Evolutionary conservation across 1,284 basidiomycete species (phyloP), one percentile per base, ranked within the genome.

Genomic region (Stygiomarasmius scandens): DNA sequence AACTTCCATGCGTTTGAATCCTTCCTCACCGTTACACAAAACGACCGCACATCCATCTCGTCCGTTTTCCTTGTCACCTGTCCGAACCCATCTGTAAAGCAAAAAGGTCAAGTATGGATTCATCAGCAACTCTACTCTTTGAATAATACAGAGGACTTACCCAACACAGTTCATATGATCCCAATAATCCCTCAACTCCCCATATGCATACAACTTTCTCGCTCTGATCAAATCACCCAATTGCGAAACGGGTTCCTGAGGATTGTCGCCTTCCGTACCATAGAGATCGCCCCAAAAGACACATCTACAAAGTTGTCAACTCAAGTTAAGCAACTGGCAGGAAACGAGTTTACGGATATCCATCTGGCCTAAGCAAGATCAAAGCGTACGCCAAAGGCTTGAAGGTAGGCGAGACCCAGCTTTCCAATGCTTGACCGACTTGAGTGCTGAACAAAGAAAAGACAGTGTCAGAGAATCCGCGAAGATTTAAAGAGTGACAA

Each of bases 261-360:
- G 77, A 61, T 78, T 77, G 14, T 78, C 77, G 3, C 75, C 77
- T 47, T 66, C 62, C 54, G 72, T 76, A 16, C 83, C 82, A 64
- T 81, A 77, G 34, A 84, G 67, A 63, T 84, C 83, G 34, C 83
- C 82, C 57, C 77, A 79, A 69, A 85, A 86, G 43, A 85, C 77
- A 59, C 80, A 76, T 29, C 72, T 75, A 23, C 19, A 25, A 11
- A 25, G 12, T 23, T 23, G 14, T n/a, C n/a, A n/a, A n/a, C n/a
- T n/a, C n/a, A n/a, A n/a, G n/a, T n/a, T n/a, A n/a, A n/a, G n/a
- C n/a, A n/a, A n/a, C n/a, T n/a, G n/a, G n/a, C n/a, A n/a, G n/a
- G n/a, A n/a, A 16, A 45, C 9, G 44, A 32, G n/a, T 27, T 62
- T 54, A 80, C 52, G 83, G 84, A 69, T 84, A 85, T 9, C 84